phyloP scores from a whole-genome alignment of 768 basidiomycete genomes.

The Suillus cothurnatus region DNA sequence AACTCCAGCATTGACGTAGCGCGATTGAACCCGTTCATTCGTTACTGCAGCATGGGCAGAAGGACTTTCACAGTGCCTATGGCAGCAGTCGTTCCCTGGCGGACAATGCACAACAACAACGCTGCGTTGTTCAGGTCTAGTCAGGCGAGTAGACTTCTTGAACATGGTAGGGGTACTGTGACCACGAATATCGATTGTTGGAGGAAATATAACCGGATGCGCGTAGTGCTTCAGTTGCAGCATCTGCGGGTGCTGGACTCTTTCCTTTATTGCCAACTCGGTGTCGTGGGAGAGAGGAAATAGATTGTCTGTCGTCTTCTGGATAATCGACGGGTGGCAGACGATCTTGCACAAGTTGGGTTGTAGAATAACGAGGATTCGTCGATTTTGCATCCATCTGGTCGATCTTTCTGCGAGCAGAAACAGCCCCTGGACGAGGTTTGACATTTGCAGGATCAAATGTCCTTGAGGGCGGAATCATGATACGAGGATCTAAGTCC shows the following conservation, averaged over 20 bases:
- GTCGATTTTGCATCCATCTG: background rate
- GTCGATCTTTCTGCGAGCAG: background rate
- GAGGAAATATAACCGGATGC: background rate
- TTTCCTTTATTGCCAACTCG: background rate
- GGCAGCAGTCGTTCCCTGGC: background rate
- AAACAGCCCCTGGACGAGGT: conserved; percentile 16
- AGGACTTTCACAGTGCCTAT: background rate
- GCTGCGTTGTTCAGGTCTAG: background rate
- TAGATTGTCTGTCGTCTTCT: background rate
- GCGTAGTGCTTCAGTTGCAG: background rate
- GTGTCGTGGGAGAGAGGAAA: background rate
- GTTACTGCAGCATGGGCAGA: background rate
- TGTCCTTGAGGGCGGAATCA: conserved; percentile 25
- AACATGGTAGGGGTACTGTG: background rate
- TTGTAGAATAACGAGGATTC: background rate
- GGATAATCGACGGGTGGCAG: background rate
- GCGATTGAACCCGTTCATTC: conserved; percentile 5
- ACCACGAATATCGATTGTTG: background rate
- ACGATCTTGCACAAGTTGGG: background rate
- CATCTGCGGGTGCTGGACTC: background rate
- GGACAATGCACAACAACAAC: conserved; percentile 4
- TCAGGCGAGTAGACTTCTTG: conserved; percentile 5
- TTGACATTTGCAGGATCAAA: conserved; percentile 33
- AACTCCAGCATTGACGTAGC: conserved; percentile 30
- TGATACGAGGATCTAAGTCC: conserved; percentile 28